These are phyloP conservation scores for Leccinum subrobustum DNA, from an alignment of 1,284 basidiomycete genomes.

Conservation along the genomic window DNA sequence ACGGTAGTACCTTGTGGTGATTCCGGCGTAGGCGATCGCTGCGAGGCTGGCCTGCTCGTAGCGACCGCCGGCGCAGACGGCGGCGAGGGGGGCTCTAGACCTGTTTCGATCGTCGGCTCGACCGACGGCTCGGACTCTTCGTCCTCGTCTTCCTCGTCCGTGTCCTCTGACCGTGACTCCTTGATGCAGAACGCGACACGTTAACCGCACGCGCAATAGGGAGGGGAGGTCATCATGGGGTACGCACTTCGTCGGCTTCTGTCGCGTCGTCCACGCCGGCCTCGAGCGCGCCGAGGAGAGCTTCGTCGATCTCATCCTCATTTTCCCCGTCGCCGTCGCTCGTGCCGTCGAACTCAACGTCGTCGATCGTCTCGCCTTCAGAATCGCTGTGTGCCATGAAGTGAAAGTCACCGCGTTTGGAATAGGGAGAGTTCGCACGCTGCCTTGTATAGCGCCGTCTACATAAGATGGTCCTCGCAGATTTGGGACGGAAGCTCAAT, in stretches of 20 bases:
- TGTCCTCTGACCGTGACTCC: constrained; percentile 53
- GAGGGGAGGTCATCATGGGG: background rate
- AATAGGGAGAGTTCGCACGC: constrained; percentile 25
- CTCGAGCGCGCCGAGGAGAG: constrained; percentile 50
- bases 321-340: constrained; percentile 46
- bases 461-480: constrained; percentile 86
- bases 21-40: constrained; percentile 30
- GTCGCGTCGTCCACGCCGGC: constrained; percentile 56
- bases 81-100: constrained; percentile 23
- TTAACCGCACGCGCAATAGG: constrained; percentile 7
- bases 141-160: constrained; percentile 58
- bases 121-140: constrained; percentile 38
- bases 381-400: constrained; percentile 60
- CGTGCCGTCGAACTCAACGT: constrained; percentile 49
- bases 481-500: constrained; percentile 93
- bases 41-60: constrained; percentile 11
- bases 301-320: constrained; percentile 51
- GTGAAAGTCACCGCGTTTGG: background rate
- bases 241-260: constrained; percentile 62
- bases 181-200: constrained; percentile 22
- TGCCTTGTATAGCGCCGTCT: constrained; percentile 26
- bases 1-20: constrained; percentile 27
- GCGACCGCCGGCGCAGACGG: constrained; percentile 23
- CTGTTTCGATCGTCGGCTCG: constrained; percentile 24
- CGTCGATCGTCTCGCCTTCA: constrained; percentile 61